Base-by-base conservation (phyloP, 2,329 filamentous ascomycete species). In the Fusarium musae region DNA sequence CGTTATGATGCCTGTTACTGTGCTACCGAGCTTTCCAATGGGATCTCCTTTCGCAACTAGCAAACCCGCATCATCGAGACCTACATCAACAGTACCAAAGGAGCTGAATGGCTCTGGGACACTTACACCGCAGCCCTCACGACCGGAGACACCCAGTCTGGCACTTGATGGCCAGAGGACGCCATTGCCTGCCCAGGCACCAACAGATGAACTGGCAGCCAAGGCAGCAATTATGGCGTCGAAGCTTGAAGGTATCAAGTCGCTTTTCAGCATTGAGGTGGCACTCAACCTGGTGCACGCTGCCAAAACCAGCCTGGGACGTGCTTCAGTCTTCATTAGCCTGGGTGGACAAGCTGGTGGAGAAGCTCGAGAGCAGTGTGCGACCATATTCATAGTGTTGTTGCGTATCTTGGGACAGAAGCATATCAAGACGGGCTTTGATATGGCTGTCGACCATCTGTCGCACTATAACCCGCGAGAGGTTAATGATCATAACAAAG, bases 191-290 rank as follows among this genome's bases (percentile, higher is more conserved):
- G 83, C 85, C 4, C 92, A 95, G 80, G 93, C 92, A 6, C 96
- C 96, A 2, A 97, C 93, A 0, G 93, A 95, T 63, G 96, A 99
- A 81, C 88, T 99, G 36, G 95, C 96, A 40, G 96, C 96, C 52
- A 99, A 99, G 84, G 94, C 96, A n/a, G 96, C 96, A 2, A 92
- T 99, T 58, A 98, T 99, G 94, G 95, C 96, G 64, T 95, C 94
- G 15, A 92, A 95, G 71, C 87, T 99, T 21, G 96, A 98, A 83
- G 96, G 96, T 46, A 99, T 99, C 82, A 93, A 93, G 77, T 95
- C 94, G 21, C 87, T 99, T 21, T 98, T 98, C 84, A 98, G 95
- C 82, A 97, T 99, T 76, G 96, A 99, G 80, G 92, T 99, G 16
- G 96, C 96, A 1, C 87, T 99, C 36, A 93, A 93, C 76, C 86